phyloP scores from a whole-genome alignment of 1,139 yeast genomes.

The Saccharomyces pastorianus region DNA sequence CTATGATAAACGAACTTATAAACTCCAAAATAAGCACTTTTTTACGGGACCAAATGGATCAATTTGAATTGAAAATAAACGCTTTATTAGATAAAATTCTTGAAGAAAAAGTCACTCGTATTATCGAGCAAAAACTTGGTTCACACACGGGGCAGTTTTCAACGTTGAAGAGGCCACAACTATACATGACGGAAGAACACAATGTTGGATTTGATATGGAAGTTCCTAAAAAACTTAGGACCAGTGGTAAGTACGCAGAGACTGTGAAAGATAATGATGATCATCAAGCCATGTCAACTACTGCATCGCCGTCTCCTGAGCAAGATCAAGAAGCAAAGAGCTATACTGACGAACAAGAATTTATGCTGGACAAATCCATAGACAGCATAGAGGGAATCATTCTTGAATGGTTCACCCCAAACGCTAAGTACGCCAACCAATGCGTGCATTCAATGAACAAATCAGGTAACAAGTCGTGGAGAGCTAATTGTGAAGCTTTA shows the following conservation, averaged over 20 bases:
- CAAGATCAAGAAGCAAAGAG: not conserved
- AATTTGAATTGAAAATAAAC: slow-evolving; percentile 13
- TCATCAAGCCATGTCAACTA: not conserved
- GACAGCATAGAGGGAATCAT: slow-evolving; percentile 23
- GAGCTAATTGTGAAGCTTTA: slow-evolving; percentile 16
- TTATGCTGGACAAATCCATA: slow-evolving; percentile 14
- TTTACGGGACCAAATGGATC: slow-evolving; percentile 13
- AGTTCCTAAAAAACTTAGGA: not conserved
- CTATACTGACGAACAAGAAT: slow-evolving; percentile 2
- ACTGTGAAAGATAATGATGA: not conserved
- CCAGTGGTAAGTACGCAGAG: not conserved
- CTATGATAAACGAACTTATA: slow-evolving; percentile 26
- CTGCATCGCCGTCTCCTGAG: not conserved
- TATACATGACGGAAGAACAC: not conserved
- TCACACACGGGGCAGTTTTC: not conserved
- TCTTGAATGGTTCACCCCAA: slow-evolving; percentile 31
- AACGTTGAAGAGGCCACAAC: slow-evolving; percentile 2
- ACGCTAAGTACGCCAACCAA: slow-evolving; percentile 20
- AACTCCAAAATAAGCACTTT: slow-evolving; percentile 16
- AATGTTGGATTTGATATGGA: not conserved
- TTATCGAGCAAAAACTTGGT: slow-evolving; percentile 6
- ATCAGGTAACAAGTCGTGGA: slow-evolving; percentile 24
- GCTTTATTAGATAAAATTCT: slow-evolving; percentile 12
- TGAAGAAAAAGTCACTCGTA: slow-evolving; percentile 9
- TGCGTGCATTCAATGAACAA: slow-evolving; percentile 31